Conservation (phyloP, 2,329 filamentous ascomycete species). For the Talaromyces sp. region DNA sequence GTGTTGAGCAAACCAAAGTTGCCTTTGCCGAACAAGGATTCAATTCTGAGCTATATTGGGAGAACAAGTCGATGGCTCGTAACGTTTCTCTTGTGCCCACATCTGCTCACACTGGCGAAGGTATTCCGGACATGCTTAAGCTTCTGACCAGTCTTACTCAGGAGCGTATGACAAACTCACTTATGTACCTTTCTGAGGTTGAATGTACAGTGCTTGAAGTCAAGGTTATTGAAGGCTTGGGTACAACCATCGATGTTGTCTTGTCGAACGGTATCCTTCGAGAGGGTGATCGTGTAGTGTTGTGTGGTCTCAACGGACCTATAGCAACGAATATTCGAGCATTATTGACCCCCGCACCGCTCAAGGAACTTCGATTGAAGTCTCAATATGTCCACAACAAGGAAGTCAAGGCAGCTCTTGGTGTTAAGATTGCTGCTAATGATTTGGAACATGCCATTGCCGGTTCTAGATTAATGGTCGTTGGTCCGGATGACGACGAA, state of each 20-base stretch:
- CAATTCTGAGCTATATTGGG: conserved; percentile 93
- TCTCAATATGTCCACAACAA: conserved; percentile 98
- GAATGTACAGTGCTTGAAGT: conserved; percentile 98
- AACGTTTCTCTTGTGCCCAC: conserved; percentile 96
- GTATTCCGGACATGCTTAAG: conserved; percentile 98
- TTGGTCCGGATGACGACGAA: conserved; percentile 92
- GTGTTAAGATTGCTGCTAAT: conserved; percentile 97
- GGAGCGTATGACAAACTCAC: conserved; percentile 91
- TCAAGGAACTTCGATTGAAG: conserved; percentile 93
- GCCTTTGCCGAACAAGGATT: conserved; percentile 95
- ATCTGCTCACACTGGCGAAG: conserved; percentile 96
- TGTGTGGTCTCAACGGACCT: conserved; percentile 94
- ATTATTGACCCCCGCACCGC: conserved; percentile 82
- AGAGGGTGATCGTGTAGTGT: conserved; percentile 89
- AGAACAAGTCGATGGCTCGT: conserved; percentile 96
- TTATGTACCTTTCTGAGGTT: conserved; percentile 98
- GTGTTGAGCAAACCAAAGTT: conserved; percentile 84
- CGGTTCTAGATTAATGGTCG: conserved; percentile 88
- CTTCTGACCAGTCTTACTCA: conserved; percentile 88
- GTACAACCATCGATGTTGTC: conserved; percentile 97
- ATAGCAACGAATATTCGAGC: conserved; percentile 95
- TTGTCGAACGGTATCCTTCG: conserved; percentile 90
- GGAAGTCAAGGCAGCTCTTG: conserved; percentile 94
- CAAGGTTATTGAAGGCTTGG: conserved; percentile 97
- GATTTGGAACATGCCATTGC: conserved; percentile 94